Base-by-base conservation (phyloP, 1,284 basidiomycete genomes). In the Boletus sp. region DNA sequence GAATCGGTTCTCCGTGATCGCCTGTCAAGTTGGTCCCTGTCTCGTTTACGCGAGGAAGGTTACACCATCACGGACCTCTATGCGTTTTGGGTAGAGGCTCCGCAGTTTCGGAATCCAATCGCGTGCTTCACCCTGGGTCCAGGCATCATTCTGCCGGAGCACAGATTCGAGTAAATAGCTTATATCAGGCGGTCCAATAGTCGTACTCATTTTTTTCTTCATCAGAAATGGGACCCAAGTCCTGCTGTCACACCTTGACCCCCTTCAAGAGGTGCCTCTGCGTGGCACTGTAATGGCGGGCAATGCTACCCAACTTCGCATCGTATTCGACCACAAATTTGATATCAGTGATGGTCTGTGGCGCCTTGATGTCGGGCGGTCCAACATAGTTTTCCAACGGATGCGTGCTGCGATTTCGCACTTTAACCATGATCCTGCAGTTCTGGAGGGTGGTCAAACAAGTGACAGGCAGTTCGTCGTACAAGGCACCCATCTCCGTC, bases 351-450 rank as follows among this genome's bases (percentile, higher is more conserved):
- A 78, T 6, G 78, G 78, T 2, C 56, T 67, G 31, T 92, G 91
- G 91, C 78, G 91, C 69, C 69, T 96, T 43, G 92, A 96, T 67
- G 72, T 92, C 3, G 89, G 86, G 2, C 77, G 77, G 36, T 86
- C 84, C 41, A 86, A 87, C 64, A 80, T 90, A 53, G 79, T 86
- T 11, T 86, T 84, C 61, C 78, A 86, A 44, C 82, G 89, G 46
- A 92, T 92, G 82, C 79, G 83, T 20, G 73, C 78, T 2, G 92
- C 94, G 6, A 80, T 96, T 22, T 67, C 75, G 13, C 70, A 78
- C 16, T 72, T 95, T 22, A 76, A 84, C 55, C 76, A 82, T 35
- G 84, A 94, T 64, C 83, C 87, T 0, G 74, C 65, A 22, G 51
- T 54, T 45, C 69, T 78, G 70, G 76, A 83, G 72, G 61, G 68